Evolutionary conservation across 352 stramenopile genomes (phyloP).

Genomic region (Plasmopara halstedii): DNA sequence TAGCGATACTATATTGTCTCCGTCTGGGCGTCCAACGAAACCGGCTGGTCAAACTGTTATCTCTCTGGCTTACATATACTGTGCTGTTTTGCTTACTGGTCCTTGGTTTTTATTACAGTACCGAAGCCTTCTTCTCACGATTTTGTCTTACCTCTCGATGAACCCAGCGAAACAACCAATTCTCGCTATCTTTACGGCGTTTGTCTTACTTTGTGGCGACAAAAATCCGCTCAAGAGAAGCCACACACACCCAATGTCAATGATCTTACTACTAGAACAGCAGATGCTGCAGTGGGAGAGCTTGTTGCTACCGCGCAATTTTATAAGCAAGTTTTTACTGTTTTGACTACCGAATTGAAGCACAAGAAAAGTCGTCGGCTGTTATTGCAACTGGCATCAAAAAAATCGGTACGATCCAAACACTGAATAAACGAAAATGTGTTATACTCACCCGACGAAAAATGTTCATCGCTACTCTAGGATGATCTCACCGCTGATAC

Average conservation of each 20-base stretch:
- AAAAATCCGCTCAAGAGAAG: not conserved
- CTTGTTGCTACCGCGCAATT: not conserved
- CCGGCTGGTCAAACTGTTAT: slow-evolving; percentile 3
- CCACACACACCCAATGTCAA: not conserved
- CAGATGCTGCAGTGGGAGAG: not conserved
- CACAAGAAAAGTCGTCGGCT: slow-evolving; percentile 18
- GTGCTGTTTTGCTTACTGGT: not conserved
- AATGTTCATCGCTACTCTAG: not conserved
- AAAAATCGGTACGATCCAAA: slow-evolving; percentile 8
- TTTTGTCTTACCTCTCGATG: slow-evolving; percentile 27
- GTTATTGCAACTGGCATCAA: slow-evolving; percentile 21
- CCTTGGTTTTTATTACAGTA: not conserved
- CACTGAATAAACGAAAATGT: not conserved
- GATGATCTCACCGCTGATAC: slow-evolving; percentile 11
- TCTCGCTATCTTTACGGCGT: slow-evolving; percentile 25
- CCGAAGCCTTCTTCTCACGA: slow-evolving; percentile 29
- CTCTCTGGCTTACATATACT: no score
- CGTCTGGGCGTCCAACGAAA: slow-evolving; percentile 4
- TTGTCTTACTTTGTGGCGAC: slow-evolving; percentile 30
- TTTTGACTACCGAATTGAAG: slow-evolving; percentile 17
- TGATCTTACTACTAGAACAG: not conserved
- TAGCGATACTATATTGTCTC: slow-evolving; percentile 5
- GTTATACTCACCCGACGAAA: not conserved
- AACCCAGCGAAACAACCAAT: not conserved
- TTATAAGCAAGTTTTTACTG: slow-evolving; percentile 7